Conservation (phyloP, 225 moss, liverwort and hornwort genomes). For the Pleurozium schreberi region DNA sequence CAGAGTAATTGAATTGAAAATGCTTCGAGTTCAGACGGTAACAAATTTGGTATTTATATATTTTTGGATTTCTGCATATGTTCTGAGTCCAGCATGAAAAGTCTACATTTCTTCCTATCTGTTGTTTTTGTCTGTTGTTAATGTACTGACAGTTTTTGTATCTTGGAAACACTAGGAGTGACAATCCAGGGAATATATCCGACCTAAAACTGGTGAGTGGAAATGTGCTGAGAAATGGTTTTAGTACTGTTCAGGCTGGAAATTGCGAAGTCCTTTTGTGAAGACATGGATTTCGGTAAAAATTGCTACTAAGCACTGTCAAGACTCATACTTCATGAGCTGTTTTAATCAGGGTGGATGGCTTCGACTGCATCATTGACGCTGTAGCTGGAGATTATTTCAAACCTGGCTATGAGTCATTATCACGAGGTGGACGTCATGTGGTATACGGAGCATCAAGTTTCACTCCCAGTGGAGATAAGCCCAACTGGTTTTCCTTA, state of each 20-base stretch:
- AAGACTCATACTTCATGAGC: not conserved
- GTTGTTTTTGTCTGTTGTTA: not conserved
- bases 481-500: not conserved
- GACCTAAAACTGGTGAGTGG: constrained; percentile 34
- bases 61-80: not conserved
- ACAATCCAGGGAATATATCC: constrained; percentile 35
- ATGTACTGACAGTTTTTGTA: not conserved
- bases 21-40: not conserved
- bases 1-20: not conserved
- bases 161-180: constrained; percentile 9
- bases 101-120: not conserved
- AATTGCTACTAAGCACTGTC: not conserved
- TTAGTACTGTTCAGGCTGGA: not conserved
- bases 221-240: not conserved
- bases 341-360: constrained; percentile 12
- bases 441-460: constrained; percentile 37
- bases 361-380: constrained; percentile 38
- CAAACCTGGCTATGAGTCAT: constrained; percentile 34
- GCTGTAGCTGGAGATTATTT: constrained; percentile 41
- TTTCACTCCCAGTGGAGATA: constrained; percentile 39
- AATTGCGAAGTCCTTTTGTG: not conserved
- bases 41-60: not conserved
- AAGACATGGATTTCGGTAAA: not conserved
- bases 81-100: not conserved
- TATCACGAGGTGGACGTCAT: constrained; percentile 33